A percentile compares a stretch with the other conserved stretches of the same genome.
Conservation (phyloP, 768 basidiomycete species). For the Kwoniella newhampshirensis region DNA sequence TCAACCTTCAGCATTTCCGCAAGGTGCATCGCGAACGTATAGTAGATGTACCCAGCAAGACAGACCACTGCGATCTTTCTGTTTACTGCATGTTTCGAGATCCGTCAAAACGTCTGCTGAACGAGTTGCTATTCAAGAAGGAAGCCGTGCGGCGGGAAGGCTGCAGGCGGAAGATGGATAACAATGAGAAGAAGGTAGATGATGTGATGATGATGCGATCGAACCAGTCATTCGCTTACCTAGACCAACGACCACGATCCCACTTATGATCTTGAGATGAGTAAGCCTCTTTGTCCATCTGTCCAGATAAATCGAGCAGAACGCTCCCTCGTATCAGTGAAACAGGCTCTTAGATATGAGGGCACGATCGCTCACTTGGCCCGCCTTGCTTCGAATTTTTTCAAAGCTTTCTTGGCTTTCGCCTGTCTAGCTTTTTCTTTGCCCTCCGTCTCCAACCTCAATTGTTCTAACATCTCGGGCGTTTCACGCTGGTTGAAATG, state of each 20-base stretch:
- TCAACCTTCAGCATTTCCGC: constrained; percentile 26
- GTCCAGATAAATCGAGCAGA: not conserved
- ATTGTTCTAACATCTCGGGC: constrained; percentile 32
- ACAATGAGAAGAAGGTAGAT: not conserved
- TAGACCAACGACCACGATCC: constrained; percentile 38
- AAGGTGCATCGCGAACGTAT: constrained; percentile 36
- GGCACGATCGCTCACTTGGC: constrained; percentile 27
- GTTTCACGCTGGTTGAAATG: constrained; percentile 43
- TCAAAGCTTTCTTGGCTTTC: constrained; percentile 29
- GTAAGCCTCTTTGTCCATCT: constrained; percentile 42
- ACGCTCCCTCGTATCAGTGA: not conserved
- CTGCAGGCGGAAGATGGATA: not conserved
- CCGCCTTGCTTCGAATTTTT: constrained; percentile 26
- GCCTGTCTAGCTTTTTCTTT: constrained; percentile 29
- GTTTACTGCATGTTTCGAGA: constrained; percentile 31
- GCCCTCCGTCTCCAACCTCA: constrained; percentile 27
- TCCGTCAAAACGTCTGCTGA: too few relatives aligned
- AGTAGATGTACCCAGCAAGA: constrained; percentile 37
- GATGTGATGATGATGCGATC: not conserved
- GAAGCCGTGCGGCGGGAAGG: not conserved
- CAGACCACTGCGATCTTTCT: constrained; percentile 30
- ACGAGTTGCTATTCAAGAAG: too few relatives aligned
- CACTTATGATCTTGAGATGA: constrained; percentile 37
- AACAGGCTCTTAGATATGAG: too few relatives aligned
- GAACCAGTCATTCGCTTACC: constrained; percentile 25